Percentiles rank a stretch among this genome's conserved stretches.
Evolutionary conservation across 1,284 basidiomycete genomes (phyloP).

Genomic region (Ceratobasidium sp.): DNA sequence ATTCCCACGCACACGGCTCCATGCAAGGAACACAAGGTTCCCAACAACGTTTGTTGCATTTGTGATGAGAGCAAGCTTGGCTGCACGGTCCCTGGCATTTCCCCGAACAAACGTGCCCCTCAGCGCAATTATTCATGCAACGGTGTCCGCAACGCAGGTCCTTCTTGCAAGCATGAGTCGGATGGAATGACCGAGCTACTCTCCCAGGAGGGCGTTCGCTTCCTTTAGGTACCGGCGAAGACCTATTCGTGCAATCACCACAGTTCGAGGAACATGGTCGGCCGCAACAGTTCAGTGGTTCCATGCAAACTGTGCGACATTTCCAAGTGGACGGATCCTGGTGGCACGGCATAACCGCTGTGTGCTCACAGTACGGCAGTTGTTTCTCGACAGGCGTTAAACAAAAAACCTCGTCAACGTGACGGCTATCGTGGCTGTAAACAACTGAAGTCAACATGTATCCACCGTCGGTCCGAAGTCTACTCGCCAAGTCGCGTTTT

Average conservation of each 20-base stretch:
- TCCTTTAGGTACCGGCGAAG: constrained; percentile 61
- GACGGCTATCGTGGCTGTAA: background rate
- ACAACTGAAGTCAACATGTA: background rate
- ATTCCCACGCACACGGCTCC: constrained; percentile 71
- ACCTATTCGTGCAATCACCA: constrained; percentile 63
- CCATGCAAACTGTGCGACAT: constrained; percentile 65
- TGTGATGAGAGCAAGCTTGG: constrained; percentile 69
- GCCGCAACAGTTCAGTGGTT: constrained; percentile 70
- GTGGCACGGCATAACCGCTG: constrained; percentile 63
- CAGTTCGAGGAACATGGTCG: constrained; percentile 66
- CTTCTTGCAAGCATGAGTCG: constrained; percentile 66
- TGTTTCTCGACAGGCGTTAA: constrained; percentile 61
- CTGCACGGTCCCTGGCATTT: constrained; percentile 66
- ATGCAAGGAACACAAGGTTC: constrained; percentile 73
- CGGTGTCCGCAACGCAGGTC: constrained; percentile 70
- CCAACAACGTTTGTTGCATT: constrained; percentile 66
- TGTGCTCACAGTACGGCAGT: constrained; percentile 72
- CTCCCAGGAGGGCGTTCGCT: background rate
- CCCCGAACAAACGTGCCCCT: constrained; percentile 65
- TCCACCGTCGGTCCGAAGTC: constrained; percentile 1
- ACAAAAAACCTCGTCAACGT: constrained; percentile 57
- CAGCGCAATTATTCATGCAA: constrained; percentile 66
- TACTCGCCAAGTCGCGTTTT: constrained; percentile 68
- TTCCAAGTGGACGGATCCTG: constrained; percentile 59
- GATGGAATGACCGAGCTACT: constrained; percentile 59